Conservation (phyloP, 345 rosid species). For the Euphorbia tirucalli region DNA sequence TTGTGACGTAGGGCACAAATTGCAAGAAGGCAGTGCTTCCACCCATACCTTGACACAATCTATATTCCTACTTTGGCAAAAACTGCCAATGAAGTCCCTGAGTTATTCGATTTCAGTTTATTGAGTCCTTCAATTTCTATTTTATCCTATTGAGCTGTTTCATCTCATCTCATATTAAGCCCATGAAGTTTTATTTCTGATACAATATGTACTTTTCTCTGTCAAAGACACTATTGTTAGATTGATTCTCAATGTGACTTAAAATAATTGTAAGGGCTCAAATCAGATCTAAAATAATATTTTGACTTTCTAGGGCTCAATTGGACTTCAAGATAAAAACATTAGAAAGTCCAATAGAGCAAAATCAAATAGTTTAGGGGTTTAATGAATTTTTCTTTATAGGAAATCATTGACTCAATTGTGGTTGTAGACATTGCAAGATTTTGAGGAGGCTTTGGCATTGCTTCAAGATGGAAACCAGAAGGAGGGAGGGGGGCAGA, state of each 20-base stretch:
- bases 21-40: neutral
- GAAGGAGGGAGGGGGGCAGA: slow-evolving; percentile 33
- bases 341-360: neutral
- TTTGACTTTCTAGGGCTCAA: neutral
- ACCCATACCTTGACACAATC: neutral
- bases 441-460: slow-evolving; percentile 60
- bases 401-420: neutral
- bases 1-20: neutral
- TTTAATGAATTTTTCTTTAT: too few species aligned
- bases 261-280: neutral
- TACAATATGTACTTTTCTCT: neutral
- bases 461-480: slow-evolving; percentile 41
- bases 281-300: too few species aligned
- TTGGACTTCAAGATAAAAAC: neutral
- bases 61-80: neutral
- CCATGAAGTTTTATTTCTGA: too few species aligned
- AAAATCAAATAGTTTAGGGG: neutral
- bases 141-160: neutral
- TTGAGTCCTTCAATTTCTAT: neutral
- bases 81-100: neutral
- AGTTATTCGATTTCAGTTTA: too few species aligned
- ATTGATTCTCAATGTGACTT: neutral
- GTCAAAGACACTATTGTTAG: neutral
- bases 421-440: slow-evolving; percentile 63
- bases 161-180: neutral